Evolutionary conservation across 1,284 basidiomycete species (phyloP).

Genomic region (Puccinia horiana): DNA sequence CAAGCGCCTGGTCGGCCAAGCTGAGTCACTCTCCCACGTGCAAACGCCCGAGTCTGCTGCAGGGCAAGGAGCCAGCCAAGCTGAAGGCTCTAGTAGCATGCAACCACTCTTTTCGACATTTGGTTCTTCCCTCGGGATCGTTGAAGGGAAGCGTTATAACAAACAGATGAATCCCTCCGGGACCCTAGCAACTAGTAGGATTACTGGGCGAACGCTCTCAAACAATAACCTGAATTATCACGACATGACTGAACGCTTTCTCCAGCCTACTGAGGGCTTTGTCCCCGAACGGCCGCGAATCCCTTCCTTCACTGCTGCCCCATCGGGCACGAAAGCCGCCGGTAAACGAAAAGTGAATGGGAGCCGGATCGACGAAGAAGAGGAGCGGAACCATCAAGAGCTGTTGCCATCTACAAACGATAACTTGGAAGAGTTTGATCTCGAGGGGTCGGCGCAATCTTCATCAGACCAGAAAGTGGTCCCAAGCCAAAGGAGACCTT

Average conservation of each 20-base stretch:
- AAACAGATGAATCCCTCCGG: background rate
- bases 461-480: constrained; percentile 1
- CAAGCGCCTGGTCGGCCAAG: constrained; percentile 3
- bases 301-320: constrained; percentile 16
- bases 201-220: constrained; percentile 13
- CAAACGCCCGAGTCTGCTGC: background rate
- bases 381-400: constrained; percentile 5
- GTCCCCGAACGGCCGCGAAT: constrained; percentile 24
- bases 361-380: constrained; percentile 31
- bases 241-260: constrained; percentile 17
- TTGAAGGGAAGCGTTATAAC: constrained; percentile 26
- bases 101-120: background rate
- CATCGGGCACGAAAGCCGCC: background rate
- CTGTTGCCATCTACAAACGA: background rate
- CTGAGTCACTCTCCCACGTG: background rate
- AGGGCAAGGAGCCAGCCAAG: background rate
- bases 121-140: constrained; percentile 25
- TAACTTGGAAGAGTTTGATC: background rate
- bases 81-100: background rate
- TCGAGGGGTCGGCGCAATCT: constrained; percentile 3
- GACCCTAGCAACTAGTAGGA: background rate
- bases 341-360: constrained; percentile 2
- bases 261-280: background rate
- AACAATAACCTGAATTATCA: background rate
- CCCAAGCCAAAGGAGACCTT: background rate